Evolutionary conservation across 2,329 filamentous ascomycete species (phyloP).

Genomic region (Fusarium subtropicale): DNA sequence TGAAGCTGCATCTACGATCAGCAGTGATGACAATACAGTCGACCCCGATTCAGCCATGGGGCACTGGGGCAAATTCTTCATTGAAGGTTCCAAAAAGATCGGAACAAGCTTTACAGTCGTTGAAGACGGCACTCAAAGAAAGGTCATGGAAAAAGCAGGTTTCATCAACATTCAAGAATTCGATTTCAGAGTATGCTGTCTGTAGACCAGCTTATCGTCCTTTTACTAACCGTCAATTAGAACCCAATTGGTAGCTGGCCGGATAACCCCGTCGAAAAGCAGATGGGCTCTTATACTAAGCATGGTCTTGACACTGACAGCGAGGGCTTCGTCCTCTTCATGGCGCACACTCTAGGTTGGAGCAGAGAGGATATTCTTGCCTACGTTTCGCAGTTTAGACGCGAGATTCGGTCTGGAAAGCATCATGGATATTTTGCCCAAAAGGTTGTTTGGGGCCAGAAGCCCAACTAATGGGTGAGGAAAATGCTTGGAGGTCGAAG

Average conservation of each 20-base stretch:
- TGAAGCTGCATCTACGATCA: conserved; percentile 45
- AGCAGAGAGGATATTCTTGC: conserved; percentile 49
- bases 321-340: conserved; percentile 52
- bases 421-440: conserved; percentile 49
- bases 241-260: conserved; percentile 43
- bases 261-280: conserved; percentile 14
- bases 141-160: conserved; percentile 37
- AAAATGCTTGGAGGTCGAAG: not conserved
- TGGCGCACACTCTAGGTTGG: conserved; percentile 54
- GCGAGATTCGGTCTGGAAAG: conserved; percentile 47
- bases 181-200: conserved; percentile 29
- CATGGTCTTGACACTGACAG: conserved; percentile 52
- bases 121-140: conserved; percentile 38
- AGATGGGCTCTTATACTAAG: conserved; percentile 47
- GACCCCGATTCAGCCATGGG: conserved; percentile 43
- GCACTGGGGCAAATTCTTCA: conserved; percentile 48
- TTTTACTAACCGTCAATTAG: conserved; percentile 8
- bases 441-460: conserved; percentile 52
- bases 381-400: conserved; percentile 51
- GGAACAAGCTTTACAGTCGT: conserved; percentile 46
- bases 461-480: conserved; percentile 36
- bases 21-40: conserved; percentile 50
- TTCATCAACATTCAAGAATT: conserved; percentile 44
- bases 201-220: fast-evolving
- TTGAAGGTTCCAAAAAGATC: conserved; percentile 48